Conservation (phyloP, 805 yeast species). For the Candida succiphila region DNA sequence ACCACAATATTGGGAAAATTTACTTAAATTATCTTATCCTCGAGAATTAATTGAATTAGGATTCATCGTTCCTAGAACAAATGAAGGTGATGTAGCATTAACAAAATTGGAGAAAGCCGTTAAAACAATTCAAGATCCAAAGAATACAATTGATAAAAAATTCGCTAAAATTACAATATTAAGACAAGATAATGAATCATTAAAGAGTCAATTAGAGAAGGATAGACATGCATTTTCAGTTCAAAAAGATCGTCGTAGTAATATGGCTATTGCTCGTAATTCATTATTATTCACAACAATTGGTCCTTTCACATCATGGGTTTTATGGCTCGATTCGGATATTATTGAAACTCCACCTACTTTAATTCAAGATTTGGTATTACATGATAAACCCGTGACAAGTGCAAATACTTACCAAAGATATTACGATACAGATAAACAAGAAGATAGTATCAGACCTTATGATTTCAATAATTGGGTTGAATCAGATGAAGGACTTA, state of each 20-base stretch:
- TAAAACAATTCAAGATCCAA: constrained; percentile 56
- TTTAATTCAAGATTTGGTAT: constrained; percentile 77
- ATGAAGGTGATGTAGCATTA: constrained; percentile 75
- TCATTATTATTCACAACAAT: constrained; percentile 82
- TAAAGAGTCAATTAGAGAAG: constrained; percentile 68
- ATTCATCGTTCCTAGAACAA: constrained; percentile 77
- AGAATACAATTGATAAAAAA: constrained; percentile 40
- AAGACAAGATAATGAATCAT: constrained; percentile 81
- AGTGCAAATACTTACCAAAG: constrained; percentile 93
- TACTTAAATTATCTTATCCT: constrained; percentile 69
- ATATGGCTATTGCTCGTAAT: constrained; percentile 93
- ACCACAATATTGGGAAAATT: constrained; percentile 80
- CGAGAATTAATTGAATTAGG: constrained; percentile 81
- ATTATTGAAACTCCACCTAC: constrained; percentile 80
- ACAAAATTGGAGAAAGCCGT: constrained; percentile 65
- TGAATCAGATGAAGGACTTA: constrained; percentile 69
- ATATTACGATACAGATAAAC: constrained; percentile 47
- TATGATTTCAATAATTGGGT: constrained; percentile 97
- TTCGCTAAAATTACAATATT: constrained; percentile 80
- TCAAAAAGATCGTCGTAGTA: constrained; percentile 81
- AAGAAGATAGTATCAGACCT: constrained; percentile 58
- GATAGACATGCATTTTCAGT: constrained; percentile 82
- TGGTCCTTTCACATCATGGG: constrained; percentile 89
- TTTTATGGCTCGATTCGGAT: constrained; percentile 94
- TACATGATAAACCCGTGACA: constrained; percentile 77